A percentile compares a stretch with the other conserved stretches of the same genome.
Conservation (phyloP, 345 rosid genomes). For the Eucalyptus polyanthemos region DNA sequence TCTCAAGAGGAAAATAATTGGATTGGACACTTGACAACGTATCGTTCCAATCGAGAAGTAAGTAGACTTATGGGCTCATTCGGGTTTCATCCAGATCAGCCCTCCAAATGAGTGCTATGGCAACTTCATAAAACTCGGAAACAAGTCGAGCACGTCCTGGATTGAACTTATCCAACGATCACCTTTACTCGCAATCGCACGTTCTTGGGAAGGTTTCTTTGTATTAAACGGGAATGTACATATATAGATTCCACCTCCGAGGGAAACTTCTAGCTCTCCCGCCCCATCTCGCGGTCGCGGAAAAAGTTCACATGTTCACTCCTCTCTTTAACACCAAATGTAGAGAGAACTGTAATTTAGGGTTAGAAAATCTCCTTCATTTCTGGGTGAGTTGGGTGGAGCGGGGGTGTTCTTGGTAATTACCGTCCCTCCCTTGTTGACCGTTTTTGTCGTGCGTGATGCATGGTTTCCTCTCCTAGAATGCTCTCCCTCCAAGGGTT, state of each 20-base stretch:
- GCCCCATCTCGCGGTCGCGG: background rate
- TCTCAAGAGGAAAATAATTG: background rate
- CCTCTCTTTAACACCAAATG: background rate
- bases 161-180: background rate
- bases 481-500: too few relatives aligned
- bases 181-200: background rate
- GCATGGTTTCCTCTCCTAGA: too few relatives aligned
- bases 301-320: background rate
- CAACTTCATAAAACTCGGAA: background rate
- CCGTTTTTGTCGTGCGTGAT: too few relatives aligned
- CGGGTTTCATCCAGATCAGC: background rate
- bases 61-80: background rate
- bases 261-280: background rate
- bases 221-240: background rate
- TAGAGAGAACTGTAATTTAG: background rate
- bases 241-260: background rate
- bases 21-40: background rate
- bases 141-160: fast-evolving
- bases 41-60: background rate
- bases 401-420: background rate
- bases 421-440: background rate
- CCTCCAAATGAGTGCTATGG: background rate
- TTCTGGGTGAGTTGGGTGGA: background rate
- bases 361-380: background rate
- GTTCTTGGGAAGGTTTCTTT: background rate